Base-by-base conservation (phyloP, 2,329 filamentous ascomycete genomes). In the Colletotrichum navitas region DNA sequence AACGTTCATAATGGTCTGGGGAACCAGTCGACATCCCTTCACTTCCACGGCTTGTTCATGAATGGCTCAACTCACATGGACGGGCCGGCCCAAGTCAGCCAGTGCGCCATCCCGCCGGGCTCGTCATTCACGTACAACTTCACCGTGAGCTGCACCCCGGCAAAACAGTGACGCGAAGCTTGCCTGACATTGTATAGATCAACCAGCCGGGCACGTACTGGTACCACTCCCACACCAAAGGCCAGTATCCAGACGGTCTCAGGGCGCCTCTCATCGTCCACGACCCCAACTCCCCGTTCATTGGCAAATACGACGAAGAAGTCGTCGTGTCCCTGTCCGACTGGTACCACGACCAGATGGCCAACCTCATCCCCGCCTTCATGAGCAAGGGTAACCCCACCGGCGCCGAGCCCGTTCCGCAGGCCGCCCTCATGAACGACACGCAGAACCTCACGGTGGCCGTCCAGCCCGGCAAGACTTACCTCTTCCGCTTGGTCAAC, bases 181-280 rank as follows among this genome's bases (percentile, higher is more conserved):
- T 10, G 12, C 47, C 29, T 34, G 12, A 59, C 60, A 5, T 36
- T 41, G 8, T 21, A 72, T 73, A 86, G 91, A 79, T 87, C 66
- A 77, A 89, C 60, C 91, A 93, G 82, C 86, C 90, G 0, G 93
- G 92, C 36, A 93, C 92, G 1, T 94, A 93, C 80, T 94, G 92
- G 93, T 95, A 94, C 75, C 92, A 94, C 78, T 92, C 90, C 5
- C 92, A 94, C 77, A 85, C 86, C 29, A 84, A 85, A 73, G 90
- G 87, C 32, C 91, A 93, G 78, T 93, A 93, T 73, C 91, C 91
- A 1, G 92, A 94, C 78, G 92, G 92, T 14, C 83, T 93, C 7
- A 85, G 91, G 29, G 90, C 86, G 0, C 86, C 91, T 1, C 80
- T 93, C 41, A 87, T 93, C 65, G 83, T 93, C 26, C 88, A 92